phyloP scores from a whole-genome alignment of 805 yeast species.

The Metschnikowia dekortorum region DNA sequence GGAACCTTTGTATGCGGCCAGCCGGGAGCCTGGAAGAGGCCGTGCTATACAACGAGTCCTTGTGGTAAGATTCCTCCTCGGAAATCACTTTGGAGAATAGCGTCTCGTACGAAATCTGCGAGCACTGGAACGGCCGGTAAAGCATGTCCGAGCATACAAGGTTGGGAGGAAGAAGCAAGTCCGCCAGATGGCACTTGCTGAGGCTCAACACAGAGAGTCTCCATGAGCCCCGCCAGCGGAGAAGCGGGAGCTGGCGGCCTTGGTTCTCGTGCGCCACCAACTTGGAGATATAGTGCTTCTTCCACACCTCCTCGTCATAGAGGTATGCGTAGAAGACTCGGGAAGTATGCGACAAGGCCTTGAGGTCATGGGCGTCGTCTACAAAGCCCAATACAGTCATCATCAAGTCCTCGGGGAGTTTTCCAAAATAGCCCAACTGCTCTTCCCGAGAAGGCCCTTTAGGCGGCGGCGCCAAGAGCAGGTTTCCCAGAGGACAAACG shows the following conservation, averaged over 20 bases:
- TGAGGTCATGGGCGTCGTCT: slow-evolving; percentile 44
- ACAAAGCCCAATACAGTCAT: slow-evolving; percentile 49
- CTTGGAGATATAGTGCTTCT: slow-evolving; percentile 41
- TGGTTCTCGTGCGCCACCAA: slow-evolving; percentile 8
- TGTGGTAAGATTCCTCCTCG: slow-evolving; percentile 38
- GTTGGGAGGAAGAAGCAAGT: slow-evolving; percentile 45
- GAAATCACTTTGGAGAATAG: slow-evolving; percentile 46
- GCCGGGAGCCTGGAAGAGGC: slow-evolving; percentile 18
- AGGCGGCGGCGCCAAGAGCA: slow-evolving; percentile 6
- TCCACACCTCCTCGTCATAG: slow-evolving; percentile 82
- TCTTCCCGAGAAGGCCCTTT: slow-evolving; percentile 16
- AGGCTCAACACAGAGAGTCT: slow-evolving; percentile 51
- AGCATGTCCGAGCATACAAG: slow-evolving; percentile 70
- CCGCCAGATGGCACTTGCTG: slow-evolving; percentile 34
- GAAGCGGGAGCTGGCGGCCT: slow-evolving; percentile 12
- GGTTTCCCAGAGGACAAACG: slow-evolving; percentile 18
- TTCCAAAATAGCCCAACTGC: slow-evolving; percentile 51
- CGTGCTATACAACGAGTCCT: slow-evolving; percentile 14
- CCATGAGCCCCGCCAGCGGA: slow-evolving; percentile 79
- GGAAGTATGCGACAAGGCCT: slow-evolving; percentile 54
- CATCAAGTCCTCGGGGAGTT: slow-evolving; percentile 61
- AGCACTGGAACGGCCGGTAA: slow-evolving; percentile 78
- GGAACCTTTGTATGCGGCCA: slow-evolving; percentile 51
- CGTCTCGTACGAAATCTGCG: slow-evolving; percentile 58
- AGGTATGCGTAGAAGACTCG: slow-evolving; percentile 66